Evolutionary conservation across 169 alveolate genomes (phyloP).

Genomic region (Eimeria tenella): DNA sequence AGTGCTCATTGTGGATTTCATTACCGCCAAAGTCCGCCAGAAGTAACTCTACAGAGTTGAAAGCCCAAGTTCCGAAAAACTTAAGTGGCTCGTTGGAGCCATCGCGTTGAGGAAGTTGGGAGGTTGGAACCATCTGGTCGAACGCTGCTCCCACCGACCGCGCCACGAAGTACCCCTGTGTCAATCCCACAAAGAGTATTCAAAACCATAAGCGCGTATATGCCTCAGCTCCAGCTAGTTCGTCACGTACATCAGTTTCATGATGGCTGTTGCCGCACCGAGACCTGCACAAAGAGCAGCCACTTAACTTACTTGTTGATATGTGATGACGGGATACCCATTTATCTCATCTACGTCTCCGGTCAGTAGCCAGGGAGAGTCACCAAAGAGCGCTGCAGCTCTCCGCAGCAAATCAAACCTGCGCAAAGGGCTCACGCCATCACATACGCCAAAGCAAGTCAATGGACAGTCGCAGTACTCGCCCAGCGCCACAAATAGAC

Average conservation of each 20-base stretch:
- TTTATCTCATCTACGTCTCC: not conserved
- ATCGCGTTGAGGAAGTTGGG: slow-evolving; percentile 56
- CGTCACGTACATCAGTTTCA: no score
- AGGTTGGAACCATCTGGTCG: slow-evolving; percentile 20
- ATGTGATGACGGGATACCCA: not conserved
- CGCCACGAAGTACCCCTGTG: slow-evolving; percentile 30
- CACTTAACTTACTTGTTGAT: not conserved
- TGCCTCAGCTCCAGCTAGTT: no score
- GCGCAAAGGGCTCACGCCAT: not conserved
- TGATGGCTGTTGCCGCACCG: no score
- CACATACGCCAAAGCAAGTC: no score
- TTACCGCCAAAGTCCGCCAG: slow-evolving; percentile 67
- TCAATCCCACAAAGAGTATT: not conserved
- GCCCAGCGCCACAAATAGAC: no score
- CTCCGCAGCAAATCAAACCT: slow-evolving; percentile 57
- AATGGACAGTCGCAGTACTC: no score
- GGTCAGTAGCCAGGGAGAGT: slow-evolving; percentile 40
- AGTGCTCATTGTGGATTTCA: not conserved
- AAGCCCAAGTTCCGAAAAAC: slow-evolving; percentile 53
- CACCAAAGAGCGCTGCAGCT: slow-evolving; percentile 47
- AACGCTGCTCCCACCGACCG: slow-evolving; percentile 32
- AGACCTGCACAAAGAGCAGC: not conserved
- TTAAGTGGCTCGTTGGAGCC: slow-evolving; percentile 44
- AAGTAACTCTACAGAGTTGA: slow-evolving; percentile 49
- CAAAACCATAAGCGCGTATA: not conserved